A percentile compares a stretch with the other conserved stretches of the same genome.
Evolutionary conservation across 192 early-diverging fungal species (phyloP).

Genomic region (Chytriomyces sp.): DNA sequence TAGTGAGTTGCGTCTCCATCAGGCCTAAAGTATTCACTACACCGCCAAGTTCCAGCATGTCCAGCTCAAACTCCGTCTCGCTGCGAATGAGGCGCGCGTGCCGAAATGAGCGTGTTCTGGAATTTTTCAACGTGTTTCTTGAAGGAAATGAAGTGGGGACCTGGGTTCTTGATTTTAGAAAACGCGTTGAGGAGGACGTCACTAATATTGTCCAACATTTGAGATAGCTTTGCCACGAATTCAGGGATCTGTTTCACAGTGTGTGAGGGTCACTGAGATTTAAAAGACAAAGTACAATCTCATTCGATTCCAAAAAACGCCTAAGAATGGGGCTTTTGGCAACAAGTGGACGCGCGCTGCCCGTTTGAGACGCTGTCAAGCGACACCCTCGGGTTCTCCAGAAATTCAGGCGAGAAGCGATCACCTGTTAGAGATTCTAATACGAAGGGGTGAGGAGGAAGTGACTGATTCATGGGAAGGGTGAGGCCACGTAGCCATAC

Average conservation of each 20-base stretch:
- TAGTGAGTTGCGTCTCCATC: constrained; percentile 85
- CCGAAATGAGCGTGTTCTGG: constrained; percentile 81
- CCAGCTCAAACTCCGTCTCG: constrained; percentile 70
- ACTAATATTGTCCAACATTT: constrained; percentile 79
- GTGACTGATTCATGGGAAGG: not conserved
- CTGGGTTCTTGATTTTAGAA: constrained; percentile 85
- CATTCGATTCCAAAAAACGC: constrained; percentile 82
- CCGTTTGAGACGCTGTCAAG: constrained; percentile 82
- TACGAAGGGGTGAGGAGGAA: not conserved
- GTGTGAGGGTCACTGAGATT: not conserved
- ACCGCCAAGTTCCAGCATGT: constrained; percentile 79
- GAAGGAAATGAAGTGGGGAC: constrained; percentile 83
- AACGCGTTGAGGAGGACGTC: constrained; percentile 89
- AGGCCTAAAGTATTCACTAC: constrained; percentile 73
- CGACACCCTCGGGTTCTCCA: constrained; percentile 71
- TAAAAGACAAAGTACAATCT: constrained; percentile 38
- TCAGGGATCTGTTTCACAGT: constrained; percentile 24
- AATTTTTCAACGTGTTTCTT: constrained; percentile 79
- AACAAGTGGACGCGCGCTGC: constrained; percentile 80
- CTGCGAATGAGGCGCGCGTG: constrained; percentile 51
- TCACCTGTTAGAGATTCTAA: constrained; percentile 95
- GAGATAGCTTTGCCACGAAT: constrained; percentile 24
- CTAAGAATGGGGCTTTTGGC: constrained; percentile 69
- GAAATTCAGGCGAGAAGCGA: constrained; percentile 90
- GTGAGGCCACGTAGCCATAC: constrained; percentile 64